Percentiles rank a stretch among this genome's conserved stretches.
These are phyloP conservation scores for Bocquillonia castaneifolia DNA, from an alignment of 441 rosid species.

Conservation along the genomic window DNA sequence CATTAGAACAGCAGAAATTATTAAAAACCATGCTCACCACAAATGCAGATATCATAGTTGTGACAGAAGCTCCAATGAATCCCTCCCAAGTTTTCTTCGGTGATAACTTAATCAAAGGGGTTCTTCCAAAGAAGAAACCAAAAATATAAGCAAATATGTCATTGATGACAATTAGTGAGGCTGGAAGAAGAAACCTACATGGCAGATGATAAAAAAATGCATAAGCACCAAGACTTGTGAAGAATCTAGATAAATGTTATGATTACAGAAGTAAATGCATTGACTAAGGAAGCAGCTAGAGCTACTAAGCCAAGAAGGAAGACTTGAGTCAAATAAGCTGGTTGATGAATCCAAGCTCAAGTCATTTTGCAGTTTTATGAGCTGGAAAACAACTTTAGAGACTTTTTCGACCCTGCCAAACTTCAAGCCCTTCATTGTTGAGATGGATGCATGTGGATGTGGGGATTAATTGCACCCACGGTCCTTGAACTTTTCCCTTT, in stretches of 20 bases:
- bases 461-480: too few relatives aligned
- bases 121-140: slow-evolving; percentile 94
- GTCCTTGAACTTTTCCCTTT: too few relatives aligned
- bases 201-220: slow-evolving; percentile 15
- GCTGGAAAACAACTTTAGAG: too few relatives aligned
- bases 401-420: too few relatives aligned
- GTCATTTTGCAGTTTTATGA: too few relatives aligned
- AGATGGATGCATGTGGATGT: too few relatives aligned
- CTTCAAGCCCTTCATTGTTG: too few relatives aligned
- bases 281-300: too few relatives aligned
- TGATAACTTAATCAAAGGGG: slow-evolving; percentile 88
- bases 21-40: slow-evolving; percentile 46
- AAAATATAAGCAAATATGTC: slow-evolving; percentile 82
- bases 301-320: too few relatives aligned
- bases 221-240: slow-evolving; percentile 12
- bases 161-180: slow-evolving; percentile 80
- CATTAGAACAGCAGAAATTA: not conserved
- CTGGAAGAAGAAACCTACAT: slow-evolving; percentile 95
- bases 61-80: slow-evolving; percentile 83
- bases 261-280: too few relatives aligned
- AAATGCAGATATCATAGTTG: slow-evolving; percentile 86
- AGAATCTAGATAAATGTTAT: slow-evolving; percentile 4
- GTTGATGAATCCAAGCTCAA: too few relatives aligned
- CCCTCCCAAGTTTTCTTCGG: slow-evolving; percentile 99
- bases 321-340: too few relatives aligned